phyloP scores from a whole-genome alignment of 805 yeast species.

The Torulaspora delbrueckii region DNA sequence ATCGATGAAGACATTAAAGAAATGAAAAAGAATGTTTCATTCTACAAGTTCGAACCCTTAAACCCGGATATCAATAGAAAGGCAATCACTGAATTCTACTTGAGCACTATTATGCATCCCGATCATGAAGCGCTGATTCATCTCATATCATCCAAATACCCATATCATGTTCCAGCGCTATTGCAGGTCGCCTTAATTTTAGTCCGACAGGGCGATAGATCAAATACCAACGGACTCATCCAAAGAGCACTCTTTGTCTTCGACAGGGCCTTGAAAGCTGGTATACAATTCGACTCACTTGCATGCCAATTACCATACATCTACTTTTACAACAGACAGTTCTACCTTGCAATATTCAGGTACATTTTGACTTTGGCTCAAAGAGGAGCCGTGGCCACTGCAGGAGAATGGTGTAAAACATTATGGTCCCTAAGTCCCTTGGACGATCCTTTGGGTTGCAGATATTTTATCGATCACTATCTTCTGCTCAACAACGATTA shows the following conservation, averaged over 20 bases:
- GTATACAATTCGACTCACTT: conserved; percentile 51
- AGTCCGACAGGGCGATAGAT: conserved; percentile 68
- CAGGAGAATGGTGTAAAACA: conserved; percentile 67
- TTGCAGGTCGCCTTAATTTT: conserved; percentile 72
- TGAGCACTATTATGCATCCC: conserved; percentile 65
- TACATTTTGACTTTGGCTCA: conserved; percentile 67
- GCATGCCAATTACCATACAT: conserved; percentile 71
- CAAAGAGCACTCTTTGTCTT: conserved; percentile 76
- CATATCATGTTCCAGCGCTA: conserved; percentile 75
- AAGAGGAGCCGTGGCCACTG: conserved; percentile 72
- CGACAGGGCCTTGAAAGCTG: conserved; percentile 64
- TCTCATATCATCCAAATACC: conserved; percentile 49
- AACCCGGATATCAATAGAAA: conserved; percentile 35
- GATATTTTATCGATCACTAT: conserved; percentile 77
- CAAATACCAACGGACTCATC: conserved; percentile 63
- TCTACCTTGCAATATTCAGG: conserved; percentile 68
- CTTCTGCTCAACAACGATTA: conserved; percentile 62
- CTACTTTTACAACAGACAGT: conserved; percentile 67
- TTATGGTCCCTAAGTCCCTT: conserved; percentile 65
- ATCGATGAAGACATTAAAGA: conserved; percentile 39
- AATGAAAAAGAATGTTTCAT: conserved; percentile 44
- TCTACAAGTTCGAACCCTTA: conserved; percentile 48
- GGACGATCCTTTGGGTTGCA: conserved; percentile 79
- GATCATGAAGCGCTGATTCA: conserved; percentile 69
- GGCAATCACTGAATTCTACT: conserved; percentile 47